A percentile compares a stretch with the other conserved stretches of the same genome.
phyloP scores from a whole-genome alignment of 352 stramenopile species.

The Aphanomyces cochlioides region DNA sequence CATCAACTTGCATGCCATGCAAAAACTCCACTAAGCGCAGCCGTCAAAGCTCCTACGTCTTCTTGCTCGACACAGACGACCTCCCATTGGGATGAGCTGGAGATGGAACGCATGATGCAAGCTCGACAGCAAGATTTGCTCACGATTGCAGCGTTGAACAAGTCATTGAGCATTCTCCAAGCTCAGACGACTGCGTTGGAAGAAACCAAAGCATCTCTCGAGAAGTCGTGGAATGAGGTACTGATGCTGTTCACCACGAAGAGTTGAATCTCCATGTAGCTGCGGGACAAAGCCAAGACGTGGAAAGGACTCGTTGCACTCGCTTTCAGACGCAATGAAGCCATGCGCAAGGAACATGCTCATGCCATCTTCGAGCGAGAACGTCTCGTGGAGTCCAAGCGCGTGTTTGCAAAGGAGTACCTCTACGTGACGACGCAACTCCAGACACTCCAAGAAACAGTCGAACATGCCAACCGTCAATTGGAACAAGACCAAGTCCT shows the following conservation, averaged over 20 bases:
- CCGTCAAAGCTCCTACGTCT: background rate
- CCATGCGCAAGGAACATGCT: background rate
- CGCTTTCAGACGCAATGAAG: background rate
- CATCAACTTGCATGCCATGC: background rate
- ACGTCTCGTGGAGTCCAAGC: background rate
- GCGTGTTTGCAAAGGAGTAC: background rate
- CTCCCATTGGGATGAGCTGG: too few species aligned
- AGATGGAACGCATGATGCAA: background rate
- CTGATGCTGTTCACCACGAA: too few species aligned
- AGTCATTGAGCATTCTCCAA: background rate
- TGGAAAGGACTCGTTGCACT: constrained; percentile 4
- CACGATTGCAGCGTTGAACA: background rate
- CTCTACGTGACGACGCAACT: background rate
- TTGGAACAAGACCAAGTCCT: constrained; percentile 4
- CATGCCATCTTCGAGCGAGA: background rate
- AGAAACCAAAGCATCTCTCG: background rate
- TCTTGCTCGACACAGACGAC: background rate
- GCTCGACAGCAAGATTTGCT: constrained; percentile 14
- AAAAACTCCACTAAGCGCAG: background rate
- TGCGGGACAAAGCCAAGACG: background rate
- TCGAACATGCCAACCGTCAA: constrained; percentile 8
- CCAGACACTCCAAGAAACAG: background rate
- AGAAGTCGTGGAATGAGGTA: background rate
- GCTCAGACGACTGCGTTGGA: background rate
- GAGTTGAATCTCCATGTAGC: background rate